Conservation (phyloP, 805 yeast genomes). For the Metschnikowia sp. region DNA sequence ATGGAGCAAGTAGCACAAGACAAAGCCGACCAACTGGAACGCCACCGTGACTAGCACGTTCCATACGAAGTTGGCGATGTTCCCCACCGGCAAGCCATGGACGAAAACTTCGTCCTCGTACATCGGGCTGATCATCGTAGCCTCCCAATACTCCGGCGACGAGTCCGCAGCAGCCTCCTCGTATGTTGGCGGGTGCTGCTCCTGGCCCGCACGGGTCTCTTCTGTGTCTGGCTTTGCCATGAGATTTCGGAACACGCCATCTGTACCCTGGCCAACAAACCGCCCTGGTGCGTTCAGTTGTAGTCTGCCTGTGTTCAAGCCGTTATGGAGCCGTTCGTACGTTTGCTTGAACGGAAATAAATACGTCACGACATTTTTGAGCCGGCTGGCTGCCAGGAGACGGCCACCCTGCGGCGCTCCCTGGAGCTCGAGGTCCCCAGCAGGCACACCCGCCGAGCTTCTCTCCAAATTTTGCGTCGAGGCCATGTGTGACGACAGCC, state of each 20-base stretch:
- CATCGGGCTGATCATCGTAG: conserved; percentile 74
- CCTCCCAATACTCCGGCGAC: conserved; percentile 96
- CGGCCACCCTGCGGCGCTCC: conserved; percentile 5
- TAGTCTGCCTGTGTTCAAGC: conserved; percentile 41
- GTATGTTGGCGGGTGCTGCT: conserved; percentile 75
- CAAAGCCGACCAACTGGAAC: conserved; percentile 90
- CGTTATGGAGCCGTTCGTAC: conserved; percentile 41
- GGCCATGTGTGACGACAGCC: conserved; percentile 1
- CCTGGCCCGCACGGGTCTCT: conserved; percentile 32
- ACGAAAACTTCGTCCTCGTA: conserved; percentile 87
- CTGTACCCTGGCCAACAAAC: conserved; percentile 51
- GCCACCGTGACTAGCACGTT: conserved; percentile 83
- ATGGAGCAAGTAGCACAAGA: conserved; percentile 84
- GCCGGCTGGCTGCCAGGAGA: conserved; percentile 29
- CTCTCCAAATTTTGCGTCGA: conserved; percentile 1
- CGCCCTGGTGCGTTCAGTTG: conserved; percentile 42
- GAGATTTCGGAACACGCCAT: conserved; percentile 91
- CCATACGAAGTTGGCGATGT: conserved; percentile 85
- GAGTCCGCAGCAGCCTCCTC: conserved; percentile 94
- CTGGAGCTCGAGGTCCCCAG: conserved; percentile 31
- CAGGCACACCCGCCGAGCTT: not conserved
- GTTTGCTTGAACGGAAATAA: conserved; percentile 41
- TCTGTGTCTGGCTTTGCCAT: conserved; percentile 81
- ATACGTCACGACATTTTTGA: conserved; percentile 30
- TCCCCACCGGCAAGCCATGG: conserved; percentile 95